Base-by-base conservation (phyloP, 352 stramenopile genomes). In the Pythium diclinum region DNA sequence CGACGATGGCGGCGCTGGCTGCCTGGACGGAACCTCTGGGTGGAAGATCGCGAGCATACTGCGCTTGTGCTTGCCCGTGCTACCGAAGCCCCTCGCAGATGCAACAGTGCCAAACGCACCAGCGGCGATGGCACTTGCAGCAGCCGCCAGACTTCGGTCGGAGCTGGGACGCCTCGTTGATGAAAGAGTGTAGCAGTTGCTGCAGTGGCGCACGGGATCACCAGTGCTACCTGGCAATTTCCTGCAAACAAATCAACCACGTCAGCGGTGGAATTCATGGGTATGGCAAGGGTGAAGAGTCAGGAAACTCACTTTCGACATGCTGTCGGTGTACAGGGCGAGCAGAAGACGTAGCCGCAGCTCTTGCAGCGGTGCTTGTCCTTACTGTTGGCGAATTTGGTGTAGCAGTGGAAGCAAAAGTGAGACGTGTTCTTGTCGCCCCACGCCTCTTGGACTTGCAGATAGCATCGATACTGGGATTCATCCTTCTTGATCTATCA, bases 311-410 rank as follows among this genome's bases (percentile, higher is more conserved):
- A 87, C 78, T 83, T 86, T 56, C 68, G 75, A 28, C 87, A 95
- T 2, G 82, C 83, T 60, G 87, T 88, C 3, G 87, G 87, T 3
- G 87, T 93, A 54, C 87, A 95, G 9, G 79, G 63, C 3, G 66
- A 69, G 46, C 87, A 95, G 65, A 95, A 95, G 4, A 92, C 70
- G 65, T 92, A 94, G 55, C 85, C 87, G 42, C 87, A 95, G 67
- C 81, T 85, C 62, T 91, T 91, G 69, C 87, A 95, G 0, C 83
- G 81, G 51, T 89, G 78, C 61, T 88, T 90, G 1, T 90, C 83
- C 32, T 91, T 91, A 21, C 66, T 78, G 17, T 63, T 55, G 0
- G 48, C 44, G 32, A 94, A 81, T 51, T 81, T 80, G 16, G 42
- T 48, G 54, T 93, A 80, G 56, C 87, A 95, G 42, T 86, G 67